These are phyloP conservation scores for Rhizopus stolonifer DNA, from an alignment of 371 early-diverging fungal genomes.

Conservation along the genomic window DNA sequence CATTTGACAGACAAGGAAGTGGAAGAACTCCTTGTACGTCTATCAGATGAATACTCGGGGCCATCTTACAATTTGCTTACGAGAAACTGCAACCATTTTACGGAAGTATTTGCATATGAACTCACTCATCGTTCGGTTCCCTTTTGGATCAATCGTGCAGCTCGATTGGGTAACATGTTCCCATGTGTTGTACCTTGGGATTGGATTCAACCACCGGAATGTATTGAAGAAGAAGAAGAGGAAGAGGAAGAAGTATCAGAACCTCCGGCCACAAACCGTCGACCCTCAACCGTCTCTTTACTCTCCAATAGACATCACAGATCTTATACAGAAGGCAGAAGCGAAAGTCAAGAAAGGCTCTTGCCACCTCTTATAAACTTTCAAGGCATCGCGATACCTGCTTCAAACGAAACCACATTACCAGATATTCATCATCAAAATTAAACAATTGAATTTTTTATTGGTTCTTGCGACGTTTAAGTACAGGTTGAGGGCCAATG, in stretches of 20 bases:
- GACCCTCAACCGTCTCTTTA: constrained; percentile 22
- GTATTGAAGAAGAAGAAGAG: constrained; percentile 22
- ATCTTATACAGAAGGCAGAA: constrained; percentile 7
- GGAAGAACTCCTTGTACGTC: constrained; percentile 34
- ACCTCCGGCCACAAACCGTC: neutral
- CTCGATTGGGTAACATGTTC: constrained; percentile 55
- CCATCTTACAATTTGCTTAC: constrained; percentile 53
- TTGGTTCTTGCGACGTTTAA: constrained; percentile 9
- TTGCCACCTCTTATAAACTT: constrained; percentile 10
- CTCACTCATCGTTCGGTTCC: constrained; percentile 48
- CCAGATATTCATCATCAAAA: neutral
- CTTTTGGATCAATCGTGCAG: constrained; percentile 61
- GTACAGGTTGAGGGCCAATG: constrained; percentile 27
- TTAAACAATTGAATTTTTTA: neutral
- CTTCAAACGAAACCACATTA: neutral
- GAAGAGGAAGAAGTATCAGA: neutral
- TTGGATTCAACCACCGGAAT: constrained; percentile 57
- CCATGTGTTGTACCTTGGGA: constrained; percentile 61
- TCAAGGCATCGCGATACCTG: constrained; percentile 17
- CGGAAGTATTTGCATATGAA: constrained; percentile 42
- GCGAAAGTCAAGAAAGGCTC: constrained; percentile 8
- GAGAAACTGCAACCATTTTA: constrained; percentile 63
- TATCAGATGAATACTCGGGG: constrained; percentile 54
- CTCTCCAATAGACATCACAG: constrained; percentile 11
- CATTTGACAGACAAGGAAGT: constrained; percentile 44